Conservation (phyloP, 2,329 filamentous ascomycete genomes). For the Colletotrichum gloeosporioides region DNA sequence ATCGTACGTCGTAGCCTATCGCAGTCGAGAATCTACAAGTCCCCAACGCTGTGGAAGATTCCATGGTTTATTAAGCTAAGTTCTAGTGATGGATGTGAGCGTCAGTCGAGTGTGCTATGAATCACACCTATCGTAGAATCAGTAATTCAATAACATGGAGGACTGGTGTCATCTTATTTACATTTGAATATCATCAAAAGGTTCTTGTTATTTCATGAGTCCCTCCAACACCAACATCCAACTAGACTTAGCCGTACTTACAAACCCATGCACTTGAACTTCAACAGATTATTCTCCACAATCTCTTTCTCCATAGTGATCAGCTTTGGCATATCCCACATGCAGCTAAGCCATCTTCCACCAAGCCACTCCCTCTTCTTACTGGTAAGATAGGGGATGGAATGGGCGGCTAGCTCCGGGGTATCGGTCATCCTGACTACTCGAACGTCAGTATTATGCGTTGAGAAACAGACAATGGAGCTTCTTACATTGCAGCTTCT, state of each 20-base stretch:
- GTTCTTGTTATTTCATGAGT: rapidly evolving
- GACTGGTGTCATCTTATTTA: background rate
- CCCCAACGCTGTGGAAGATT: rapidly evolving
- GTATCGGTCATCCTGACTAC: conserved; percentile 23
- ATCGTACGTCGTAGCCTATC: no score
- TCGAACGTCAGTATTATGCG: background rate
- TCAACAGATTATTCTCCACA: conserved; percentile 1
- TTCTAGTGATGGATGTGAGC: background rate
- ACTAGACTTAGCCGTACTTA: background rate
- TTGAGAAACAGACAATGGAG: rapidly evolving
- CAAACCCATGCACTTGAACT: conserved; percentile 19
- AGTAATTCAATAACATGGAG: rapidly evolving
- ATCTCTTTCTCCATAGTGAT: conserved; percentile 8
- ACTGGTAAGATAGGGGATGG: conserved; percentile 15
- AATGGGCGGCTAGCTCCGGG: conserved; percentile 18
- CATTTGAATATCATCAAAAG: rapidly evolving
- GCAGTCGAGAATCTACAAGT: background rate
- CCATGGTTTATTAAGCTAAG: rapidly evolving
- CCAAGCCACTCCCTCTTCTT: conserved; percentile 15
- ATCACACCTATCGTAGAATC: rapidly evolving
- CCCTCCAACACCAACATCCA: background rate
- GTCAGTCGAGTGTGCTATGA: rapidly evolving
- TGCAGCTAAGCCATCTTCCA: conserved; percentile 20
- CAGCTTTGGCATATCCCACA: conserved; percentile 21
- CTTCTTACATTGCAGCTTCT: conserved; percentile 13